Evolutionary conservation across 2,329 filamentous ascomycete genomes (phyloP), one percentile per base, ranked within the genome.

Genomic region (Amphichorda felina): DNA sequence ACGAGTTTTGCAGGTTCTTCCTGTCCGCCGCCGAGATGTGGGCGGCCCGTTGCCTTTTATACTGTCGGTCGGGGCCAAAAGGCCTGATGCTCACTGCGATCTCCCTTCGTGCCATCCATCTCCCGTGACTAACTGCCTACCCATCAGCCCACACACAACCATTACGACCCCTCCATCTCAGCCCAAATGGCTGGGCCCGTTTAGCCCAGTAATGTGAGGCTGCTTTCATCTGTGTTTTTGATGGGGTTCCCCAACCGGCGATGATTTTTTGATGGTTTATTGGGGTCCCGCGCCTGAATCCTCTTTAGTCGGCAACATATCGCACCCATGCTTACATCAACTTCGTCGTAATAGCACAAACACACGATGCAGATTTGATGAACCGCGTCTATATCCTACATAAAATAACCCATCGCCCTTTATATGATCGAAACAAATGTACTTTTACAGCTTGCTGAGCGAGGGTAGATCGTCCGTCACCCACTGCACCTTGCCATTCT

Each of bases 401-500:
- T 6, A 26, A 10, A 31, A 15, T 18, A 18, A n/a, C 4, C 14
- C 32, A 37, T 8, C 19, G 35, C 21, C n/a, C 19, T 25, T 17
- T 19, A 25, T 26, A 16, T 5, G 6, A 16, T 24, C 21, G 18
- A 28, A 21, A 14, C 21, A 21, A 18, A 10, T 16, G 14, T n/a
- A 34, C 24, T 38, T 33, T 38, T 41, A 45, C 40, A 60, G 38
- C 40, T 51, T 50, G 48, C 57, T 60, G 45, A n/a, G 54, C 29
- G 24, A 36, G 30, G 21, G 10, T 19, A 30, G 16, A 16, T 56
- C 51, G 17, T 50, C 49, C 26, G 36, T 40, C 10, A 53, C 22
- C 64, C 66, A 68, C 36, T 45, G 44, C 4, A 54, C 60, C 41
- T 59, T 58, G 37, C 64, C 72, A 25, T 66, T 47, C 9, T 51